Conservation (phyloP, 805 yeast genomes). For the Hanseniaspora mollemarum region DNA sequence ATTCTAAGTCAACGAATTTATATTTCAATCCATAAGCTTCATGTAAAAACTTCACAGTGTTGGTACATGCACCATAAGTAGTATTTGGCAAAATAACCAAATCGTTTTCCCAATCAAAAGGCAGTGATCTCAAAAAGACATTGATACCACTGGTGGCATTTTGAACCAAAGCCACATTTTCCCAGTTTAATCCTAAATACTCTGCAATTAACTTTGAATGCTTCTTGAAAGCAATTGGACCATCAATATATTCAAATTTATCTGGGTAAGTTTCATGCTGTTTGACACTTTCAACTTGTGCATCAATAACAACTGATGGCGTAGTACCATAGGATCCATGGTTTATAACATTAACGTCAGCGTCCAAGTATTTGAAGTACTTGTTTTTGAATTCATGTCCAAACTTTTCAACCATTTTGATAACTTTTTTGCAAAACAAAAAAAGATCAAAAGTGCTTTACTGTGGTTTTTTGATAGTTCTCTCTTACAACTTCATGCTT, state of each 20-base stretch:
- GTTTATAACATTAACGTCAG: slow-evolving; percentile 39
- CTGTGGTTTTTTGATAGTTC: too few species aligned
- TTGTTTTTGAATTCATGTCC: slow-evolving; percentile 41
- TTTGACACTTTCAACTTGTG: slow-evolving; percentile 26
- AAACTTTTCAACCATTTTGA: slow-evolving; percentile 26
- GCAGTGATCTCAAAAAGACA: slow-evolving; percentile 43
- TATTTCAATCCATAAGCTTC: slow-evolving; percentile 29
- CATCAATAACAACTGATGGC: slow-evolving; percentile 39
- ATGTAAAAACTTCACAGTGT: slow-evolving; percentile 37
- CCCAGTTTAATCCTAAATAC: slow-evolving; percentile 38
- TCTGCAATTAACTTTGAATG: slow-evolving; percentile 34
- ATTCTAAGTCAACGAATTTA: slow-evolving; percentile 32
- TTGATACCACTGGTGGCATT: slow-evolving; percentile 56
- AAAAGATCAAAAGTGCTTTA: too few species aligned
- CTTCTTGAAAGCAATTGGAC: slow-evolving; percentile 26
- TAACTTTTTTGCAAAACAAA: too few species aligned
- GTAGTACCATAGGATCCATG: slow-evolving; percentile 56
- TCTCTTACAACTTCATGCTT: too few species aligned
- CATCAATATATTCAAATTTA: slow-evolving; percentile 29
- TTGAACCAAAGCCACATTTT: slow-evolving; percentile 41
- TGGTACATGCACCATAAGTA: slow-evolving; percentile 44
- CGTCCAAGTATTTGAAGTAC: slow-evolving; percentile 36
- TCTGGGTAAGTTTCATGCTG: slow-evolving; percentile 39
- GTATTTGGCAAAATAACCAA: slow-evolving; percentile 40
- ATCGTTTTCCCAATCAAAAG: slow-evolving; percentile 37